These are phyloP conservation scores for Fusarium foetens DNA, from an alignment of 2,329 filamentous ascomycete species.

Conservation along the genomic window DNA sequence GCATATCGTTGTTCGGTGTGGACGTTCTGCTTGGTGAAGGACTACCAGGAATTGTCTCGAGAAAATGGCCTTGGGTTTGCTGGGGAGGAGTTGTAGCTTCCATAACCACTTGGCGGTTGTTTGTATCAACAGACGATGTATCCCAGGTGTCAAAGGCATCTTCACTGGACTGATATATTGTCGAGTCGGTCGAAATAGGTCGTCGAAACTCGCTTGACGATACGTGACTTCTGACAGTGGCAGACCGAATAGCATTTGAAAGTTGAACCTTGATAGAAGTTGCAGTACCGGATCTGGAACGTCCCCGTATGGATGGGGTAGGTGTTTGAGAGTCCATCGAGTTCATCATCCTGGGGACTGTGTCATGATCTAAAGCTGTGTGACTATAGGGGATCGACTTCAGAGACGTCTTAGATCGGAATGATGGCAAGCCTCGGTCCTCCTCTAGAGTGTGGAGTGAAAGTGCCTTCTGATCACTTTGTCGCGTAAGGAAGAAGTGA, in stretches of 20 bases:
- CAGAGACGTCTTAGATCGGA: slow-evolving; percentile 48
- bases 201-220: slow-evolving; percentile 58
- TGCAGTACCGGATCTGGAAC: slow-evolving; percentile 40
- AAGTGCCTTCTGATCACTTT: slow-evolving; percentile 26
- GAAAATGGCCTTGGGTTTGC: slow-evolving; percentile 59
- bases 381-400: slow-evolving; percentile 65
- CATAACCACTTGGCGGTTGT: slow-evolving; percentile 67
- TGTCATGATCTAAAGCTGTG: slow-evolving; percentile 51
- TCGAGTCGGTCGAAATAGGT: slow-evolving; percentile 61
- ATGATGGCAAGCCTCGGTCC: slow-evolving; percentile 33
- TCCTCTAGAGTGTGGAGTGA: slow-evolving; percentile 41
- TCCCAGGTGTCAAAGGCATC: slow-evolving; percentile 82
- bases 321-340: slow-evolving; percentile 55
- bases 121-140: slow-evolving; percentile 72
- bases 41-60: slow-evolving; percentile 78
- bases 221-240: slow-evolving; percentile 66
- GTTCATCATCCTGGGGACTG: slow-evolving; percentile 46
- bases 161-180: slow-evolving; percentile 53
- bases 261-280: slow-evolving; percentile 51
- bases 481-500: slow-evolving; percentile 55
- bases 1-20: slow-evolving; percentile 70
- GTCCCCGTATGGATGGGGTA: slow-evolving; percentile 54
- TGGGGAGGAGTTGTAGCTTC: slow-evolving; percentile 59
- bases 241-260: slow-evolving; percentile 62
- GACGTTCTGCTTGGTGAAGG: slow-evolving; percentile 72